Conservation (phyloP, 306 rosid species). For the Vicia villosa region DNA sequence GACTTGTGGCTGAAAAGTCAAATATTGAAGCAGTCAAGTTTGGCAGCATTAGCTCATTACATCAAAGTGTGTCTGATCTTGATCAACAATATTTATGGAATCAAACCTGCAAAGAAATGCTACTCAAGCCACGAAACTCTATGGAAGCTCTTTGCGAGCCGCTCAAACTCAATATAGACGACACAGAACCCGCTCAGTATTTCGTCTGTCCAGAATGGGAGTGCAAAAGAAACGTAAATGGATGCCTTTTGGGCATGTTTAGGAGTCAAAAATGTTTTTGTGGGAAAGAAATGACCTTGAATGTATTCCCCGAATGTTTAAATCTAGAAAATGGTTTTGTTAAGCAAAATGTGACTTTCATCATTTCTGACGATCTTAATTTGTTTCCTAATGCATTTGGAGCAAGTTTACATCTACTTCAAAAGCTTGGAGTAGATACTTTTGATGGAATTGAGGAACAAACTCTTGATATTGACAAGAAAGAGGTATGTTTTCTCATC, state of each 20-base stretch:
- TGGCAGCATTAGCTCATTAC: no score
- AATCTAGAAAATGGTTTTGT: not conserved
- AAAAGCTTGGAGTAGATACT: no score
- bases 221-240: no score
- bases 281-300: not conserved
- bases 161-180: not conserved
- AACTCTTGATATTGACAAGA: no score
- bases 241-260: not conserved
- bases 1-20: no score
- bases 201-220: not conserved
- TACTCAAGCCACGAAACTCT: not conserved
- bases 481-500: not conserved
- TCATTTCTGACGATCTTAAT: slow-evolving; percentile 13
- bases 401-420: no score
- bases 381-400: no score
- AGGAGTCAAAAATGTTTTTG: slow-evolving; percentile 7
- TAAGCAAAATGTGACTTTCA: not conserved
- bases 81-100: not conserved
- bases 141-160: not conserved
- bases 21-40: no score
- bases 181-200: not conserved
- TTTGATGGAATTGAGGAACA: no score
- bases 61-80: not conserved
- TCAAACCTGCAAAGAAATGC: not conserved
- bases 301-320: no score